These are phyloP conservation scores for Paecilomyces variotii DNA, from an alignment of 2,329 filamentous ascomycete genomes.

Conservation along the genomic window DNA sequence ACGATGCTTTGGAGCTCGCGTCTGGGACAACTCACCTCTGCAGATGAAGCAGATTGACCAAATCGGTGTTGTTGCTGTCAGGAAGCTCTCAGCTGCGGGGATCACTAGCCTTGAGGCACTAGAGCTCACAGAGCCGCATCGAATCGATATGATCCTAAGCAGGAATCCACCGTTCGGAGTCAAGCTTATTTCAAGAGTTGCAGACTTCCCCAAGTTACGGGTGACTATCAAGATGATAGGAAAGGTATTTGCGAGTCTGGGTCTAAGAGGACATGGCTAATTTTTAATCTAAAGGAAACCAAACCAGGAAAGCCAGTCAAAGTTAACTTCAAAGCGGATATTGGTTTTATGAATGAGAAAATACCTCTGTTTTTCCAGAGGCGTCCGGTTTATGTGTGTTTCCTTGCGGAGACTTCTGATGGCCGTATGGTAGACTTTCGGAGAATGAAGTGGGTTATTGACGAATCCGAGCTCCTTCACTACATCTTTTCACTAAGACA, in stretches of 20 bases:
- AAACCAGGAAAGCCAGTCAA: constrained; percentile 39
- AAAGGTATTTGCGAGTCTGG: constrained; percentile 26
- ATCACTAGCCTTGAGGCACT: constrained; percentile 67
- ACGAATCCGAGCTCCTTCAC: constrained; percentile 1
- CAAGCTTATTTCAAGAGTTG: constrained; percentile 56
- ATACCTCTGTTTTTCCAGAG: constrained; percentile 54
- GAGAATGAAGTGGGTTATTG: constrained; percentile 44
- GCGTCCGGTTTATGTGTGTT: constrained; percentile 61
- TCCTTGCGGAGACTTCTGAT: constrained; percentile 64
- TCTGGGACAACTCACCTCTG: constrained; percentile 73
- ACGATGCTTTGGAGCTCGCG: constrained; percentile 64
- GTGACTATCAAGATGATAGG: constrained; percentile 46
- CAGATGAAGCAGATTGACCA: constrained; percentile 77
- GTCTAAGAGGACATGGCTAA: constrained; percentile 16
- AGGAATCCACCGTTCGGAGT: constrained; percentile 78
- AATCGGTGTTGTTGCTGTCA: constrained; percentile 66
- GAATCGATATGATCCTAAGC: constrained; percentile 68
- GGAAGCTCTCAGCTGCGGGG: constrained; percentile 63
- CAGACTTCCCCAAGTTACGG: constrained; percentile 62
- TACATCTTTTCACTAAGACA: constrained; percentile 6
- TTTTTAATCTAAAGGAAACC: not conserved
- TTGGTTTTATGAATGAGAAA: constrained; percentile 65
- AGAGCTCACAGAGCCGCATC: constrained; percentile 55
- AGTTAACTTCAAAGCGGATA: constrained; percentile 56
- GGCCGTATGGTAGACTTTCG: constrained; percentile 63